Percentiles rank a stretch among this genome's conserved stretches.
Conservation (phyloP, 768 basidiomycete genomes). For the Agrocybe praecox region DNA sequence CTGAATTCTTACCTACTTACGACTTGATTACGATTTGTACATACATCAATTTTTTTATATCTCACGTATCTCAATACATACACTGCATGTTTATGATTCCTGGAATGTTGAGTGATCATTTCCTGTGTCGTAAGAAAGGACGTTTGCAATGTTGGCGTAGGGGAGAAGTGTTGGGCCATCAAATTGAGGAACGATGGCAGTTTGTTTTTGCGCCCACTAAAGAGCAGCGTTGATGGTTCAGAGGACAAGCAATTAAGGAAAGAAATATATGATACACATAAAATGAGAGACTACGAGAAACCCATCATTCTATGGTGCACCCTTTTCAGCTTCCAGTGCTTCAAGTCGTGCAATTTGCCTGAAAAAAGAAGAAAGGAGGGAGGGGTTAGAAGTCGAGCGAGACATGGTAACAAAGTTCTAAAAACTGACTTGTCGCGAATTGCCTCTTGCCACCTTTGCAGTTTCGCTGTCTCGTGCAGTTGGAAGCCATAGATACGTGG, state of each 20-base stretch:
- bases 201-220: no score
- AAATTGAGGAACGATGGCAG: no score
- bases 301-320: constrained; percentile 8
- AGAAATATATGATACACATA: neutral
- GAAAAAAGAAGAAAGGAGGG: no score
- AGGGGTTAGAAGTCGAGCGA: constrained; percentile 4
- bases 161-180: no score
- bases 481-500: constrained; percentile 98
- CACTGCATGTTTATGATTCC: neutral
- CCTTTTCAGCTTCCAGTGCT: constrained; percentile 33
- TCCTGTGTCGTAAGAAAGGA: no score
- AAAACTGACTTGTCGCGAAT: constrained; percentile 76
- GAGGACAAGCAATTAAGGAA: neutral
- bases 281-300: neutral
- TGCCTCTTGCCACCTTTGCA: constrained; percentile 96
- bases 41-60: no score
- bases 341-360: constrained; percentile 56
- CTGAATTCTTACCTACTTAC: constrained; percentile 11
- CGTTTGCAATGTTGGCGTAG: no score
- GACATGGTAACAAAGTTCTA: neutral
- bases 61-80: no score
- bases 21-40: constrained; percentile 10
- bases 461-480: constrained; percentile 88
- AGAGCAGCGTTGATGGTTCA: neutral
- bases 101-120: no score